Evolutionary conservation across 176 grass and related monocot genomes (phyloP), one percentile per base, ranked within the genome.

Genomic region (Otatea glauca): DNA sequence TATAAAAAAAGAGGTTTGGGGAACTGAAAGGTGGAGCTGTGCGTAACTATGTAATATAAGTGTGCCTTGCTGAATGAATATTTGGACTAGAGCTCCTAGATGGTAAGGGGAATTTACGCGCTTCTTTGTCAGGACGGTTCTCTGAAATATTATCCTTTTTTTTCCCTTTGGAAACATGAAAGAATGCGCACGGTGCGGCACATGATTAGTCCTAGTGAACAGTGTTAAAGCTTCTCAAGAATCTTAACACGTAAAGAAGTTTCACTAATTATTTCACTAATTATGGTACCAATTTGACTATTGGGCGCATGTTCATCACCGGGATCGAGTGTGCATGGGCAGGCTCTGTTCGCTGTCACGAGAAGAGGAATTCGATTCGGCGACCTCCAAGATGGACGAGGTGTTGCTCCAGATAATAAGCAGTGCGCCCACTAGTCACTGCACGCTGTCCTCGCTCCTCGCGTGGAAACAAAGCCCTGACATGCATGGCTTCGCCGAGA

Each of bases 351-450:
- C 50, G 16, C 16, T 1, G 23, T 48, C 16, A 6, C 50, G 64
- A 70, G 66, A 61, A 79, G 84, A 62, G 75, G 29, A 72, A 62
- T 49, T 27, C 20, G 54, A 39, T 72, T 70, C 20, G 54, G 43
- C 27, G 18, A 78, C 74, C 16, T 62, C 48, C 69, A 17, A 37
- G 42, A 38, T 21, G 56, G 70, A 16, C 18, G 29, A 51, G 27
- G 44, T 29, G 47, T 5, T 23, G 17, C 18, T 55, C 16, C 16
- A 50, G 21, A 23, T 9, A 37, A 77, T 58, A 27, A 50, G 17
- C 5, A 0, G 5, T 6, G 25, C 42, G 74, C 44, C 21, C 11
- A 7, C 10, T 18, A 20, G 15, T 6, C 44, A 32, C 4, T 14
- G 20, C 54, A 70, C 25, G 68, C 9, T 42, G 53, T 16, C 56